phyloP scores from a whole-genome alignment of 495 filamentous ascomycete genomes.

The Xylaria grammica region DNA sequence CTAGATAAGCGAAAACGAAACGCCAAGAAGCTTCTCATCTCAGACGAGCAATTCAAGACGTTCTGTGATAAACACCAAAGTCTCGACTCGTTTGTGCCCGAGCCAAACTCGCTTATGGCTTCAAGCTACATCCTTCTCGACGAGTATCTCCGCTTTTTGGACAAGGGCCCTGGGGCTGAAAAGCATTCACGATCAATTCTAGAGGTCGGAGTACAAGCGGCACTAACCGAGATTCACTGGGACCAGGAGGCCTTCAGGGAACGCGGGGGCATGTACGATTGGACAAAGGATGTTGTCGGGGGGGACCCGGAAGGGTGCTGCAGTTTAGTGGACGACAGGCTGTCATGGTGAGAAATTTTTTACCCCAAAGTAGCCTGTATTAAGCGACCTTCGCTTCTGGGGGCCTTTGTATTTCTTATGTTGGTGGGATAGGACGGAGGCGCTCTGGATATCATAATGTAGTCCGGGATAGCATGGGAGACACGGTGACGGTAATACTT shows the following conservation, averaged over 20 bases:
- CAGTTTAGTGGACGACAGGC: slow-evolving; percentile 10
- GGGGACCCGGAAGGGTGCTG: slow-evolving; percentile 8
- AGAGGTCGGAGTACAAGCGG: slow-evolving; percentile 57
- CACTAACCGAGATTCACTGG: slow-evolving; percentile 56
- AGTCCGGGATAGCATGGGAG: too few species aligned
- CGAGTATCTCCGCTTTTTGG: slow-evolving; percentile 61
- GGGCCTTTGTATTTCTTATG: too few species aligned
- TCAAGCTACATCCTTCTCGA: slow-evolving; percentile 60
- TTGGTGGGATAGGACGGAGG: too few species aligned
- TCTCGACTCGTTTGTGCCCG: slow-evolving; percentile 51
- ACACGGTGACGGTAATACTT: too few species aligned
- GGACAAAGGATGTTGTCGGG: slow-evolving; percentile 42
- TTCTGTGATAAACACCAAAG: slow-evolving; percentile 56
- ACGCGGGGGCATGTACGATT: slow-evolving; percentile 61
- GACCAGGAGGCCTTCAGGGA: slow-evolving; percentile 53
- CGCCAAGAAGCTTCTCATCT: slow-evolving; percentile 53
- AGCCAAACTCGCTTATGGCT: slow-evolving; percentile 59
- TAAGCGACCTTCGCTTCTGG: too few species aligned
- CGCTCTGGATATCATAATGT: too few species aligned
- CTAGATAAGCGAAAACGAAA: slow-evolving; percentile 42
- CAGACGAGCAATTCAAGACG: slow-evolving; percentile 50
- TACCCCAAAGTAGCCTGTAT: too few species aligned
- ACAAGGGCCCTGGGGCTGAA: slow-evolving; percentile 47
- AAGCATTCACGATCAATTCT: slow-evolving; percentile 50
- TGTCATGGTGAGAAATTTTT: slow-evolving; percentile 22